These are phyloP conservation scores for Apiospora phragmitis DNA, from an alignment of 2,329 filamentous ascomycete species.

Conservation along the genomic window DNA sequence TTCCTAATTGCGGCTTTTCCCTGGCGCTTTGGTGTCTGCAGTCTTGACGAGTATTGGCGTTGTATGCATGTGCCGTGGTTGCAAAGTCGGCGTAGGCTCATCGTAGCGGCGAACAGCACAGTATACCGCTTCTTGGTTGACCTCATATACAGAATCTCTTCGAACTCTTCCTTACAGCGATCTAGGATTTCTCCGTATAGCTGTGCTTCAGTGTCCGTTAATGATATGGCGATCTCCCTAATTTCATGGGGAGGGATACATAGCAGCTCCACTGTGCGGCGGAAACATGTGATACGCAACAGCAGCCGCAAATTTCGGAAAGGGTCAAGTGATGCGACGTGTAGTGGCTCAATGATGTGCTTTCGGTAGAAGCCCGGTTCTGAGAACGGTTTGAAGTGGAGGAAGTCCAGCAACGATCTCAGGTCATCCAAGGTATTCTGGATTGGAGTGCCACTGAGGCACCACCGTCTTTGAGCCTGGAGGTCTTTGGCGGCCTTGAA, in stretches of 20 bases:
- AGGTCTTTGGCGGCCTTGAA: constrained; percentile 31
- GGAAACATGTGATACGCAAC: constrained; percentile 13
- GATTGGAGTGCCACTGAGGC: constrained; percentile 11
- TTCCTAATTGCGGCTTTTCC: not conserved
- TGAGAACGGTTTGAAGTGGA: constrained; percentile 17
- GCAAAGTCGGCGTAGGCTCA: constrained; percentile 8
- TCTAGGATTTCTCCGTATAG: constrained; percentile 14
- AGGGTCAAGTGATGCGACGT: not conserved
- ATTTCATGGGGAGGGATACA: constrained; percentile 7
- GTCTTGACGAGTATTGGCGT: not conserved
- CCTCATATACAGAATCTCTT: not conserved
- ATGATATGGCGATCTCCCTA: not conserved
- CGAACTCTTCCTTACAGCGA: not conserved
- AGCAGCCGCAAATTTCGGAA: constrained; percentile 10
- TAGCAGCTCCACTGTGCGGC: constrained; percentile 13
- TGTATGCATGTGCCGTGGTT: not conserved
- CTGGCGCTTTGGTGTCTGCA: not conserved
- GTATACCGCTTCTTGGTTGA: not conserved
- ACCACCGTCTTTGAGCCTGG: constrained; percentile 21
- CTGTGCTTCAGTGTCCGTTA: not conserved
- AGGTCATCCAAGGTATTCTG: constrained; percentile 13
- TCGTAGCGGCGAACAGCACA: not conserved
- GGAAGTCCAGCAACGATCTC: not conserved
- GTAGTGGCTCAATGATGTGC: constrained; percentile 17
- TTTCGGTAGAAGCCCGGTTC: constrained; percentile 15